These are phyloP conservation scores for Borovskyia barvae DNA, from an alignment of 208 protist genomes.

Conservation along the genomic window DNA sequence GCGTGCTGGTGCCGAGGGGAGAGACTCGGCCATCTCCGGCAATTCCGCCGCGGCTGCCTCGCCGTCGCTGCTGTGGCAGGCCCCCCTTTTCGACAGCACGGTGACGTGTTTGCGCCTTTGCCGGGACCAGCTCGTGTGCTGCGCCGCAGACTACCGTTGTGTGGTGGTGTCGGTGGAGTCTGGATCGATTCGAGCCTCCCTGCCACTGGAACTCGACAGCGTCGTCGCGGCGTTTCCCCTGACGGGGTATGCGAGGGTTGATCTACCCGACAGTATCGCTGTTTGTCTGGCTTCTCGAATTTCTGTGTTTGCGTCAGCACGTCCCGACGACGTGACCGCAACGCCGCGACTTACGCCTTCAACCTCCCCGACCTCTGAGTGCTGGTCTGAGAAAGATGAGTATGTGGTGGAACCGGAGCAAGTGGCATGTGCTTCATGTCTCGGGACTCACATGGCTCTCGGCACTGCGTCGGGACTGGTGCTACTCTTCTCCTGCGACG, in stretches of 20 bases:
- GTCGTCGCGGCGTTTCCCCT: conserved; percentile 10
- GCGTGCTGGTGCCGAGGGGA: conserved; percentile 34
- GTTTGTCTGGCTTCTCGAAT: too few species aligned
- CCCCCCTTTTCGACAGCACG: conserved; percentile 45
- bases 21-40: not conserved
- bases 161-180: conserved; percentile 41
- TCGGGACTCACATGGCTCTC: conserved; percentile 41
- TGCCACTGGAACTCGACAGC: not conserved
- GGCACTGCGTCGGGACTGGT: conserved; percentile 77
- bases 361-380: not conserved
- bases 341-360: not conserved
- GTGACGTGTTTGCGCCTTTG: conserved; percentile 44
- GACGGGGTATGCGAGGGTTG: not conserved
- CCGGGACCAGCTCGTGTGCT: conserved; percentile 53
- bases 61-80: conserved; percentile 43
- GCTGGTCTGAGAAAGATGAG: not conserved
- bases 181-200: conserved; percentile 25
- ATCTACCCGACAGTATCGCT: too few species aligned
- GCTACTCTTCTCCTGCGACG: conserved; percentile 48
- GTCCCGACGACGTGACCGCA: too few species aligned
- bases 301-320: too few species aligned
- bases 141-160: conserved; percentile 58
- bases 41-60: not conserved
- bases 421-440: conserved; percentile 61
- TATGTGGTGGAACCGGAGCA: conserved; percentile 3